A percentile compares a stretch with the other conserved stretches of the same genome.
Evolutionary conservation across 2,329 filamentous ascomycete genomes (phyloP).

Genomic region (Ceratocystis huliohia): DNA sequence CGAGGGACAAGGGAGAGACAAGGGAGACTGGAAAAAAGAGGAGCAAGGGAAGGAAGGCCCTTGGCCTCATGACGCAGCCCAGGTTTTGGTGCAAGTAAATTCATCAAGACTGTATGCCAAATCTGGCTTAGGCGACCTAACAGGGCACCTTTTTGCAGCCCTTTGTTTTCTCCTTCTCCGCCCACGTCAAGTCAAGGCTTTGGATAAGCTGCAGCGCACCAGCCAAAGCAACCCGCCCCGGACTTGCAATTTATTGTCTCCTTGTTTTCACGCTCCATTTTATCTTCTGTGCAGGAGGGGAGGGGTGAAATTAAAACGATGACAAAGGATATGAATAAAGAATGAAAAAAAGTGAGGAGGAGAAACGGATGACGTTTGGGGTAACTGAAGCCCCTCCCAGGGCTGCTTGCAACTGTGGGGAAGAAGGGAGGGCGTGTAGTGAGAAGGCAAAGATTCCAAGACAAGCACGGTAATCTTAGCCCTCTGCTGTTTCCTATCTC

Average conservation of each 20-base stretch:
- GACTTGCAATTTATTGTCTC: background rate
- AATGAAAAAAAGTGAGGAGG: background rate
- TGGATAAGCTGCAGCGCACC: background rate
- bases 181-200: background rate
- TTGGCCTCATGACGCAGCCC: constrained; percentile 3
- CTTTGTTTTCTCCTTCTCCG: constrained; percentile 8
- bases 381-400: background rate
- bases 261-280: background rate
- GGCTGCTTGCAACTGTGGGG: constrained; percentile 5
- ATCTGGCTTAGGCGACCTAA: background rate
- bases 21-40: background rate
- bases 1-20: background rate
- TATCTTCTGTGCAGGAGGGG: background rate
- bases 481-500: background rate
- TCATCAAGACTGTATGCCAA: constrained; percentile 5
- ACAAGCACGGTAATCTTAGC: constrained; percentile 1
- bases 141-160: background rate
- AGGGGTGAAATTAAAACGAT: background rate
- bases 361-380: constrained; percentile 15
- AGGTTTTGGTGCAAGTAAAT: background rate
- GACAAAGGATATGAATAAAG: background rate
- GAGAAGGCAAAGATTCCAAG: background rate
- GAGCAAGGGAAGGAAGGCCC: background rate
- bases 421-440: constrained; percentile 6
- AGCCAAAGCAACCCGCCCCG: background rate